Conservation (phyloP, 2,329 filamentous ascomycete species). For the Sarocladium brachiariae region DNA sequence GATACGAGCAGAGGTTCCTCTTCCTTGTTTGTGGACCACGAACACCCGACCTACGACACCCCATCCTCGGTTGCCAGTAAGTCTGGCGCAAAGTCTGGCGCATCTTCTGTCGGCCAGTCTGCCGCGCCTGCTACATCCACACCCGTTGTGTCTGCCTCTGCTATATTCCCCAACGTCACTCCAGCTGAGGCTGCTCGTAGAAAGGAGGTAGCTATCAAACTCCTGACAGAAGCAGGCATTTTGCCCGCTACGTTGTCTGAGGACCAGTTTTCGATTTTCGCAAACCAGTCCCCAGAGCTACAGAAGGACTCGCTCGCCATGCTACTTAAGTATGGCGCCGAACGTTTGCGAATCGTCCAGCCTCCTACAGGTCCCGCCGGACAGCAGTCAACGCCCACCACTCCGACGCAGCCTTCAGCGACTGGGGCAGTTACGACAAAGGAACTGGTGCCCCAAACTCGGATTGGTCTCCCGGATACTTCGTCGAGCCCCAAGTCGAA, state of each 20-base stretch:
- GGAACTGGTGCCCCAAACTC: slow-evolving; percentile 22
- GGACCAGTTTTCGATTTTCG: slow-evolving; percentile 53
- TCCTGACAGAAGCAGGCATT: slow-evolving; percentile 41
- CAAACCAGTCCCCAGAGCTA: slow-evolving; percentile 50
- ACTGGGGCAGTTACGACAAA: slow-evolving; percentile 24
- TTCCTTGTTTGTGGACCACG: not conserved
- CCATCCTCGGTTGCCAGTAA: not conserved
- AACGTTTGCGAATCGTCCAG: slow-evolving; percentile 50
- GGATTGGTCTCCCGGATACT: slow-evolving; percentile 12
- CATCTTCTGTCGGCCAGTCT: not conserved
- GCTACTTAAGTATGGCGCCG: slow-evolving; percentile 51
- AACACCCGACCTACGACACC: not conserved
- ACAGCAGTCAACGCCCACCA: slow-evolving; percentile 19
- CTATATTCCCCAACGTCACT: slow-evolving; percentile 26
- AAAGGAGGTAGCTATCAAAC: slow-evolving; percentile 38
- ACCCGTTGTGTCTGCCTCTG: slow-evolving; percentile 4
- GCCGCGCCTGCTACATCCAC: slow-evolving; percentile 13
- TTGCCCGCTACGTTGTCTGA: slow-evolving; percentile 43
- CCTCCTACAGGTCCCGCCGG: slow-evolving; percentile 30
- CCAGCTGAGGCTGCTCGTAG: slow-evolving; percentile 44
- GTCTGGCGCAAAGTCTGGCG: not conserved
- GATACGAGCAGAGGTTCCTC: not conserved
- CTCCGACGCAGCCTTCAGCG: slow-evolving; percentile 16
- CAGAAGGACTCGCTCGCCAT: slow-evolving; percentile 49
- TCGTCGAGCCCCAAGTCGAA: not conserved